Base-by-base conservation (phyloP, 345 rosid genomes). In the Litchi chinensis region DNA sequence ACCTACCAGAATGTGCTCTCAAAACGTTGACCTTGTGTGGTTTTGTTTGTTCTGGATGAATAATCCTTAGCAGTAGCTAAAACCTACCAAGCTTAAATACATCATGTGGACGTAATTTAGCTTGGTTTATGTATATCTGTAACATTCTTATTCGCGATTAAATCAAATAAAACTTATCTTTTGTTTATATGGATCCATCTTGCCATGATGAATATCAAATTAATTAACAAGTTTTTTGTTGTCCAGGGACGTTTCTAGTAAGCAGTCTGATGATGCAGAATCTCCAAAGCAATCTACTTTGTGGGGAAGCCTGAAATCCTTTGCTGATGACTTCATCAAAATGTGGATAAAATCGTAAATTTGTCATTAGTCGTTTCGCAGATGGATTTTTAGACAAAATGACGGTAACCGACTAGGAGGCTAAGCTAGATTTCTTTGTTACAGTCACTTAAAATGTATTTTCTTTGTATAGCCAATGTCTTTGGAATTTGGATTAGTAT, bases 261-360 rank as follows among this genome's bases (percentile, higher is more conserved):
- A 40, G 60, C 60, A 46, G 28, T 9, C 16, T 0, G 2, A 80
- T 46, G 80, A 78, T 32, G 70, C 44, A 54, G 86, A 83, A 65
- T 12, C 5, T 71, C 66, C 72, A 8, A 73, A 70, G 68, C 75
- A 56, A 73, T 64, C 86, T 28, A 74, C 84, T 64, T 10, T 88
- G 5, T 88, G 89, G 91, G 86, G 59, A 63, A 84, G 68, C 69
- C 77, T 88, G 28, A 88, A 86, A 78, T 80, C 88, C 44, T 73
- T 88, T 68, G 89, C 88, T 18, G 86, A 69, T 21, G 75, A 77
- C 24, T 37, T 88, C 15, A 43, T 88, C 60, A 79, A 63, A 76
- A 69, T 81, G 21, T 88, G 89, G 89, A 83, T 80, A 79, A 84
- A 80, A 74, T 12, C 32, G 37, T 83, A 77, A 82, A 70, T 80